Evolutionary conservation across 805 yeast genomes (phyloP), one percentile per base, ranked within the genome.

Genomic region (Candida coquimbonensis): DNA sequence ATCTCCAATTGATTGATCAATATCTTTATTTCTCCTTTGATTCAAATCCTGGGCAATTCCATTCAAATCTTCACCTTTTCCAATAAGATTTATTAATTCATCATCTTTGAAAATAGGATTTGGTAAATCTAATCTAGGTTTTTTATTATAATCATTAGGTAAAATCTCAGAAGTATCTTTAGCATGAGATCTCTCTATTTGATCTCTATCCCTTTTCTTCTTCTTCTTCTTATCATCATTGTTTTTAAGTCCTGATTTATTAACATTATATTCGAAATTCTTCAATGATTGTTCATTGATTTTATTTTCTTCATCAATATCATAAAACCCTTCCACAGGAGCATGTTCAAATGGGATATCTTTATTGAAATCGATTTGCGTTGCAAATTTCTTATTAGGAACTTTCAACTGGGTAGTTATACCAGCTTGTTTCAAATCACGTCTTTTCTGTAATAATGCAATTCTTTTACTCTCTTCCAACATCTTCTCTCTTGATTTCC

Each of bases 401-500:
- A 72, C 71, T 49, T 70, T 74, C 41, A 81, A 62, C 33, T 59
- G 61, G 19, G 76, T 70, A 32, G 72, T 77, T 11, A 81, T 71
- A 3, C 96, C 96, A 1, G 93, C 90, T 40, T 81, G 83, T 56
- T 87, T 85, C 60, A 87, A 67, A 52, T 86, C 95, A 53, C 96
- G 69, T 52, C 96, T 70, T 52, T 82, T 84, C 54, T 89, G 95
- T 12, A 91, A 59, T 47, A 81, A 66, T 0, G 96, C 86, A 21
- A 88, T 71, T 31, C 95, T 66, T 54, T 80, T 75, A 48, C 87
- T 84, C 57, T 89, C 95, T 42, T 81, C 86, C 39, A 88, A 66
- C 75, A 86, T 74, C 42, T 93, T 69, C 60, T 91, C 98, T 47
- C 97, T 70, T 2, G 83, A 87, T 59, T 90, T 88, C 48, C 98